These are phyloP conservation scores for Harringtonia lauricola DNA, from an alignment of 2,329 filamentous ascomycete genomes.

Conservation along the genomic window DNA sequence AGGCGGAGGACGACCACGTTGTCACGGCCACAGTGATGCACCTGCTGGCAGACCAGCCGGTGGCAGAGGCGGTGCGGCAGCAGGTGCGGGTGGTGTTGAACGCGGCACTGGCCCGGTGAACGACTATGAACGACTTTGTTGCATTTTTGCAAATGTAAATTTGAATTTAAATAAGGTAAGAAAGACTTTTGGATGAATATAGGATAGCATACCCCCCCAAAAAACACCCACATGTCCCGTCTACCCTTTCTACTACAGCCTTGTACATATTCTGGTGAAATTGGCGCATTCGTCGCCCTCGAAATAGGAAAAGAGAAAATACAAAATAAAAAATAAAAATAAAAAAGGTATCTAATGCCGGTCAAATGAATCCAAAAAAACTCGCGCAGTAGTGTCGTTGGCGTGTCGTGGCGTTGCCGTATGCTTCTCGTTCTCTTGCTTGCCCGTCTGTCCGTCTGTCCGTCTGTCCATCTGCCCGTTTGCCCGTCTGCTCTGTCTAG, in stretches of 20 bases:
- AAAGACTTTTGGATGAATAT: too few species aligned
- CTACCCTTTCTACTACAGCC: too few species aligned
- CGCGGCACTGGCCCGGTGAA: slow-evolving; percentile 11
- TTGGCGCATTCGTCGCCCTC: too few species aligned
- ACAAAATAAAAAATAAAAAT: too few species aligned
- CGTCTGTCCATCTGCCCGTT: not conserved
- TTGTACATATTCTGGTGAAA: too few species aligned
- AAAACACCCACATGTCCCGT: too few species aligned
- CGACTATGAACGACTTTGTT: too few species aligned
- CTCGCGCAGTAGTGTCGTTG: not conserved
- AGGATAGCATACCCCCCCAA: too few species aligned
- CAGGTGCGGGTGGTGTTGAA: slow-evolving; percentile 45
- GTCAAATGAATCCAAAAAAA: not conserved
- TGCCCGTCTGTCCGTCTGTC: not conserved
- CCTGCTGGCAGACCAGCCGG: slow-evolving; percentile 31
- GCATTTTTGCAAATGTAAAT: too few species aligned
- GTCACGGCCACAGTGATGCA: slow-evolving; percentile 36
- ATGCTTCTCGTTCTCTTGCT: not conserved
- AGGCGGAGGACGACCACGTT: slow-evolving; percentile 16
- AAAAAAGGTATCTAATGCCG: not conserved
- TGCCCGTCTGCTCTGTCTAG: not conserved
- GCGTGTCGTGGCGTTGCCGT: too few species aligned
- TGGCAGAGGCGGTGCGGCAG: slow-evolving; percentile 25
- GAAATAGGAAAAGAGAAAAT: too few species aligned
- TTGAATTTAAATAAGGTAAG: too few species aligned